Percentiles rank a stretch among this genome's conserved stretches.
These are phyloP conservation scores for Diplosphaera chodatii DNA, from an alignment of 139 green algal genomes.

Conservation along the genomic window DNA sequence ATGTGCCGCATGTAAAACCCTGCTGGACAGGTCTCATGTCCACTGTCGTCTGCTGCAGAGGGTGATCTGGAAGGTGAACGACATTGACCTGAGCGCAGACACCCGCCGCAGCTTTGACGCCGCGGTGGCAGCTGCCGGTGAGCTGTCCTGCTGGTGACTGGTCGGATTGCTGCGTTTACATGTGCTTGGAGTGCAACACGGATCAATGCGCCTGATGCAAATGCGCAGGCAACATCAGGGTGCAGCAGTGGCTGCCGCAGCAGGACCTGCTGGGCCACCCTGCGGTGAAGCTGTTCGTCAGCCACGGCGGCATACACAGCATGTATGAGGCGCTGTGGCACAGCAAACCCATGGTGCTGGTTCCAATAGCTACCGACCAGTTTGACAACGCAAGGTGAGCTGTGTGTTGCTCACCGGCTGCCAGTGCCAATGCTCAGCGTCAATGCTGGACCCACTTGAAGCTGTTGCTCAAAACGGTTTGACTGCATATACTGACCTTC, in stretches of 20 bases:
- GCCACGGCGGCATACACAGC: constrained; percentile 8
- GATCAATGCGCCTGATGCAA: no score
- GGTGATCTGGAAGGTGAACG: background rate
- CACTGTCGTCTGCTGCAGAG: background rate
- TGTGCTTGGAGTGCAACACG: no score
- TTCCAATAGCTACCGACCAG: constrained; percentile 7
- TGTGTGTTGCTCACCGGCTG: no score
- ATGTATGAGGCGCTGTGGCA: background rate
- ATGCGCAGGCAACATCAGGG: background rate
- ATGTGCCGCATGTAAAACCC: background rate
- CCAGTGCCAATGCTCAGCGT: no score
- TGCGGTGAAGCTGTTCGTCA: constrained; percentile 2
- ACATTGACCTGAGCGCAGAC: background rate
- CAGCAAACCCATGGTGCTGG: constrained; percentile 2
- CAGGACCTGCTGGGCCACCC: constrained; percentile 1
- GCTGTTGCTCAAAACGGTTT: no score
- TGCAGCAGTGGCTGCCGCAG: constrained; percentile 7
- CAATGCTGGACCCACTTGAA: no score
- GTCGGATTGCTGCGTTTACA: no score
- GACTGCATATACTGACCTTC: no score
- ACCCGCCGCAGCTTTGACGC: background rate
- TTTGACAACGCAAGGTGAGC: no score
- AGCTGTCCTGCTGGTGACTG: no score
- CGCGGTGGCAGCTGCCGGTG: no score
- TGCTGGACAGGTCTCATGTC: no score